Conservation (phyloP, 192 early-diverging fungal species). For the Coemansia sp. region DNA sequence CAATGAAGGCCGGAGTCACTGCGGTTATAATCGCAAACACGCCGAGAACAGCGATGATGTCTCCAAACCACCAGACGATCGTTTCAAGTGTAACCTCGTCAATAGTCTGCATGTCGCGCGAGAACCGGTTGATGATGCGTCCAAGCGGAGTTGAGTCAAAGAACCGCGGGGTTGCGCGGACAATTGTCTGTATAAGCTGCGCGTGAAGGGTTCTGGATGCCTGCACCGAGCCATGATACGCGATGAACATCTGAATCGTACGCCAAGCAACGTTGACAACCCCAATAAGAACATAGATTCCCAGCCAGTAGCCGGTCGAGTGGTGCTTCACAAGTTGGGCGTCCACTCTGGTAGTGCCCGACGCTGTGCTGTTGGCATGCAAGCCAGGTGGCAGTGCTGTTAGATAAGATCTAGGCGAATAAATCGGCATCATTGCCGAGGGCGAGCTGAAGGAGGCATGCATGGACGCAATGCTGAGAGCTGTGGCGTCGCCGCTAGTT, state of each 20-base stretch:
- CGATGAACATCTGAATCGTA: slow-evolving; percentile 46
- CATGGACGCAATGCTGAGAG: background rate
- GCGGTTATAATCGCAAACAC: slow-evolving; percentile 62
- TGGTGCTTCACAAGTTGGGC: background rate
- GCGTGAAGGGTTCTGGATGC: slow-evolving; percentile 66
- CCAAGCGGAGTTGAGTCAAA: slow-evolving; percentile 88
- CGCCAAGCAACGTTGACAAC: slow-evolving; percentile 38
- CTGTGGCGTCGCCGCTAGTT: background rate
- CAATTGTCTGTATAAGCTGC: slow-evolving; percentile 59
- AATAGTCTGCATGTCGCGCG: slow-evolving; percentile 79
- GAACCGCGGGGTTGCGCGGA: slow-evolving; percentile 77
- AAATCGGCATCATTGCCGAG: background rate
- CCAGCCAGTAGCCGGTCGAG: slow-evolving; percentile 66
- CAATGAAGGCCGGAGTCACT: slow-evolving; percentile 73
- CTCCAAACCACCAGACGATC: slow-evolving; percentile 56
- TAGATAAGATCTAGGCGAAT: background rate
- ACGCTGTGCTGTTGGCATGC: background rate
- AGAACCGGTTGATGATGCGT: slow-evolving; percentile 83
- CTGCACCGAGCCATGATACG: slow-evolving; percentile 55
- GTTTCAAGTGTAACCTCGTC: slow-evolving; percentile 65
- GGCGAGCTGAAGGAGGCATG: background rate
- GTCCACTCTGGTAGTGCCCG: background rate
- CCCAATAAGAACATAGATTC: slow-evolving; percentile 66
- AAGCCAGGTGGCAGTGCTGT: background rate
- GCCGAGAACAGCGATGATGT: slow-evolving; percentile 57